Percentiles rank a stretch among this genome's conserved stretches.
Conservation (phyloP, 2,329 filamentous ascomycete species). For the Akanthomyces uredinophilus region DNA sequence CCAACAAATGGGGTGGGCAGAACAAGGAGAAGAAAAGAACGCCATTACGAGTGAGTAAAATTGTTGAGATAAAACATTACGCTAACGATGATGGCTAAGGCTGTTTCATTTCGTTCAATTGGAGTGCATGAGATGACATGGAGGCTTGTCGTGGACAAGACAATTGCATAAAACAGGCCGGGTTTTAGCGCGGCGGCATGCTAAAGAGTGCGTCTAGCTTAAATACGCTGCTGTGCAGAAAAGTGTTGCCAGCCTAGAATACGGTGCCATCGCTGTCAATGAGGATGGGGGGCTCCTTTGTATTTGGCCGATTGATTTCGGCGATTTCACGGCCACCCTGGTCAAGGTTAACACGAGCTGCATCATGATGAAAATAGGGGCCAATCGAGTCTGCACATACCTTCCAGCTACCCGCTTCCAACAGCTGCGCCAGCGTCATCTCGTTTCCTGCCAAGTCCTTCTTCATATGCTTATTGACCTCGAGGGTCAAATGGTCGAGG, state of each 20-base stretch:
- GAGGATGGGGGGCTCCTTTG: constrained; percentile 92
- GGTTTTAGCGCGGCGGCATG: no score
- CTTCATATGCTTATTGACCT: constrained; percentile 59
- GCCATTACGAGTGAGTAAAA: background rate
- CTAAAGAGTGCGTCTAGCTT: background rate
- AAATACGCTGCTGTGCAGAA: background rate
- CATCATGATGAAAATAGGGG: background rate
- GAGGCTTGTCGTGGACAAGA: background rate
- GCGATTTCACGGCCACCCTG: constrained; percentile 91
- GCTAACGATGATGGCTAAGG: background rate
- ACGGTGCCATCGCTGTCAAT: constrained; percentile 96
- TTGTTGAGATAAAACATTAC: background rate
- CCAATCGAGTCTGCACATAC: constrained; percentile 38
- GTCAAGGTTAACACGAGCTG: constrained; percentile 1
- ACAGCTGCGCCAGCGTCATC: constrained; percentile 76
- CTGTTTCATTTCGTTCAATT: background rate
- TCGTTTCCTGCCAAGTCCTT: constrained; percentile 61
- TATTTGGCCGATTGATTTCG: constrained; percentile 91
- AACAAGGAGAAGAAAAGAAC: background rate
- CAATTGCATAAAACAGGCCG: no score
- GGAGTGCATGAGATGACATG: background rate
- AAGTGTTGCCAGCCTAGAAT: constrained; percentile 53
- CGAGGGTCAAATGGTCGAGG: constrained; percentile 47
- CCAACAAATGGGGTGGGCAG: background rate
- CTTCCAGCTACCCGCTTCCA: constrained; percentile 98